Percentiles rank a stretch among this genome's conserved stretches.
phyloP scores from a whole-genome alignment of 768 basidiomycete genomes.

The Leucocoprinus sp. region DNA sequence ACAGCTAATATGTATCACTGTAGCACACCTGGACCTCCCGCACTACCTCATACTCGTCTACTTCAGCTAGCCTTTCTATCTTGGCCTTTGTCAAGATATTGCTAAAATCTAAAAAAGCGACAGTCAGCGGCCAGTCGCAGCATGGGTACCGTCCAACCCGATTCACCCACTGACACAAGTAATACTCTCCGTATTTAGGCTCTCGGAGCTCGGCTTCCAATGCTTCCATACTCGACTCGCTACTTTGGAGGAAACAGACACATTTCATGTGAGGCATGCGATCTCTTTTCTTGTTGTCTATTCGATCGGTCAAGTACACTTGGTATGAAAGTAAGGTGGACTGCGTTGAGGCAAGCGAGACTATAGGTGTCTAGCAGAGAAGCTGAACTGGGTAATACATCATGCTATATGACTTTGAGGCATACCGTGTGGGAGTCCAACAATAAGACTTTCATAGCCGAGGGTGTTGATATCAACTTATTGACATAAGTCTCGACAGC shows the following conservation, averaged over 20 bases:
- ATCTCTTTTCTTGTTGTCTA: constrained; percentile 90
- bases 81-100: constrained; percentile 83
- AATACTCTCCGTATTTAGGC: constrained; percentile 97
- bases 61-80: constrained; percentile 89
- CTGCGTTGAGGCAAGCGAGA: constrained; percentile 91
- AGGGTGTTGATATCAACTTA: constrained; percentile 78
- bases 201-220: constrained; percentile 78
- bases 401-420: not conserved
- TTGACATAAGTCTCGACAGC: constrained; percentile 91
- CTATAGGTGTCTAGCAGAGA: constrained; percentile 75
- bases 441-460: constrained; percentile 91
- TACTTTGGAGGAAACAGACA: constrained; percentile 84
- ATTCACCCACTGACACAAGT: constrained; percentile 94
- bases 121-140: constrained; percentile 10
- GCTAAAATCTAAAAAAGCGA: constrained; percentile 70
- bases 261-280: constrained; percentile 97
- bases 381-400: constrained; percentile 5
- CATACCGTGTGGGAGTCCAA: constrained; percentile 90
- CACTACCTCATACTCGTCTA: constrained; percentile 94
- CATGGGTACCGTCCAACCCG: constrained; percentile 22
- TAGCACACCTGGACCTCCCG: constrained; percentile 84
- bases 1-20: not conserved
- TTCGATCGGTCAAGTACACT: constrained; percentile 94
- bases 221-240: constrained; percentile 73
- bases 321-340: constrained; percentile 90